phyloP scores from a whole-genome alignment of 179 eudicot species.

The Sideroxylon spinosum region DNA sequence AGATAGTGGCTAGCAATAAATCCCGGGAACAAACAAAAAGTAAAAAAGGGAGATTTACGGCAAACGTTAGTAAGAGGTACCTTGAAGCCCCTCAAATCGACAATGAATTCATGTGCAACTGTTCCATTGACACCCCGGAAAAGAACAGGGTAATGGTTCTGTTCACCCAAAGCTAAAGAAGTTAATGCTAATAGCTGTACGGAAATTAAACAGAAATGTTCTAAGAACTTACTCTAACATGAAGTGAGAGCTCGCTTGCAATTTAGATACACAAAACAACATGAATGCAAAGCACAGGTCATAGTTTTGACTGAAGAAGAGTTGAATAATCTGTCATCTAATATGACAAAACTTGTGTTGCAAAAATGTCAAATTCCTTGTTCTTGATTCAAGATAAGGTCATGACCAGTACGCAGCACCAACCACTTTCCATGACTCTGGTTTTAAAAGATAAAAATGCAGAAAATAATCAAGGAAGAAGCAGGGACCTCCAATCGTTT shows the following conservation, averaged over 20 bases:
- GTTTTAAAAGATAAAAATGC: neutral
- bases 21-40: neutral
- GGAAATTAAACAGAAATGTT: neutral
- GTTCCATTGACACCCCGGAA: constrained; percentile 99
- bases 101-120: constrained; percentile 87
- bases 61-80: constrained; percentile 27
- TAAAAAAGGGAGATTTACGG: neutral
- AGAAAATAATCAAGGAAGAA: constrained; percentile 16
- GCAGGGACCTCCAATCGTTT: constrained; percentile 80
- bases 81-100: constrained; percentile 91
- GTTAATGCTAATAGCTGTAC: neutral
- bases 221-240: neutral
- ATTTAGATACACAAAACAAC: neutral
- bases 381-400: neutral
- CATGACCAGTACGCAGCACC: too few relatives aligned
- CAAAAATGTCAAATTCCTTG: neutral
- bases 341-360: neutral
- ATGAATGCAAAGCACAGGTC: neutral
- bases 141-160: constrained; percentile 79
- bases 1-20: constrained; percentile 20
- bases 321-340: constrained; percentile 9
- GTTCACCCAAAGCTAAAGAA: constrained; percentile 22
- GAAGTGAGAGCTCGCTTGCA: neutral
- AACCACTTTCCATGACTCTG: neutral
- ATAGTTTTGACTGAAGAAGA: neutral